Conservation (phyloP, 2,329 filamentous ascomycete species). For the Chalara sp. region DNA sequence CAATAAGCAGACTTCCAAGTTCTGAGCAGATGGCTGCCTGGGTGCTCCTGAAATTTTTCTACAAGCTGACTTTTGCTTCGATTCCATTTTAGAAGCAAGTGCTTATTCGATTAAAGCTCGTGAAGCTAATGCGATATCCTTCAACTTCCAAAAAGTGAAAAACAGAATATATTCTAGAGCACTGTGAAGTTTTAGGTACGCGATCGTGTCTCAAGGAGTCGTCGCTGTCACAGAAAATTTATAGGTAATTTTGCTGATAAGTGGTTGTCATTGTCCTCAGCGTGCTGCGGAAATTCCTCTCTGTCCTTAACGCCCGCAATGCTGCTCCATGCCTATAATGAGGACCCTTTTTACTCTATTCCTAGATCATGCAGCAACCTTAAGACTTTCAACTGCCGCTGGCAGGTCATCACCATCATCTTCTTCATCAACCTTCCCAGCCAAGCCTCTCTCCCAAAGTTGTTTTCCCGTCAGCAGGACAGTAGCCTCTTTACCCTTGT, state of each 20-base stretch:
- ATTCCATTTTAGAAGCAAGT: too few species aligned
- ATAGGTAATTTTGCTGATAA: background rate
- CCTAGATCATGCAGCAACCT: conserved; percentile 45
- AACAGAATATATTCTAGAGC: too few species aligned
- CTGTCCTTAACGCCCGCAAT: conserved; percentile 12
- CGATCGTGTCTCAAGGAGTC: too few species aligned
- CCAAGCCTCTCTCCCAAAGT: conserved; percentile 71
- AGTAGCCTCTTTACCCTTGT: conserved; percentile 66
- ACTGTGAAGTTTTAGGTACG: too few species aligned
- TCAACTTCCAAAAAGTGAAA: too few species aligned
- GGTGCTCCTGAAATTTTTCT: too few species aligned
- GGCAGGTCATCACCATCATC: conserved; percentile 54
- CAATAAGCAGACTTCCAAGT: too few species aligned
- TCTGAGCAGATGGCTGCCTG: too few species aligned
- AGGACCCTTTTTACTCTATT: background rate
- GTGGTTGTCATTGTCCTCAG: background rate
- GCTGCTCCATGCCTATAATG: conserved; percentile 5
- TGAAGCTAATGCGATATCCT: too few species aligned
- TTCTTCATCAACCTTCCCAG: conserved; percentile 58
- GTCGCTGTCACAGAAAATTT: background rate
- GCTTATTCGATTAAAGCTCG: too few species aligned
- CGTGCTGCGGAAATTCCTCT: background rate
- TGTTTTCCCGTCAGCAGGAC: conserved; percentile 66
- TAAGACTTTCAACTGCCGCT: conserved; percentile 61
- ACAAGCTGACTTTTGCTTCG: too few species aligned